phyloP scores from a whole-genome alignment of 2,329 filamentous ascomycete species.

The Penicillium sp. region DNA sequence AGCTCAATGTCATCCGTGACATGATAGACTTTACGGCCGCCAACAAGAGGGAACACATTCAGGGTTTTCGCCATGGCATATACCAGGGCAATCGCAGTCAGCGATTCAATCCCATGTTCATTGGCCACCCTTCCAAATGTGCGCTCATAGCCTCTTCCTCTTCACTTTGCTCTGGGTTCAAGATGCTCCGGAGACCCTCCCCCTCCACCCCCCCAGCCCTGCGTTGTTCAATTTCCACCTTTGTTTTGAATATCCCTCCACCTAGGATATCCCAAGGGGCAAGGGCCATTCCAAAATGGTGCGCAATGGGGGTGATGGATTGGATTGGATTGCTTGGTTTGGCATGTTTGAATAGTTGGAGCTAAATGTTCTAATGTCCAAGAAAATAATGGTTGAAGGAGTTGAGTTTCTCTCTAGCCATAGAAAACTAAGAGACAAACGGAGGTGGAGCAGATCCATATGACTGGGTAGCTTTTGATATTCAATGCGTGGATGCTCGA shows the following conservation, averaged over 20 bases:
- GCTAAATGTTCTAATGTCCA: too few relatives aligned
- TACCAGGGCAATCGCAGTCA: background rate
- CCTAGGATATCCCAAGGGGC: conserved; percentile 65
- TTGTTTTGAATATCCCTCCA: conserved; percentile 54
- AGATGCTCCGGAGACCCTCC: too few relatives aligned
- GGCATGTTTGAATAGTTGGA: too few relatives aligned
- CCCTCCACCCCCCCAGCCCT: too few relatives aligned
- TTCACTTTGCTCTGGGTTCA: background rate
- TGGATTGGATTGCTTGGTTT: too few relatives aligned
- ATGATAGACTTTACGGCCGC: conserved; percentile 58
- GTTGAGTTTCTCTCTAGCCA: too few relatives aligned
- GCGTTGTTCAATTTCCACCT: conserved; percentile 43
- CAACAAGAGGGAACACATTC: conserved; percentile 60
- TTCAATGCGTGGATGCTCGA: too few relatives aligned
- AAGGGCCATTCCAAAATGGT: conserved; percentile 51
- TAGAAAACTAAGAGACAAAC: too few relatives aligned
- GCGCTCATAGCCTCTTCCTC: background rate
- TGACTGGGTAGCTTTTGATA: too few relatives aligned
- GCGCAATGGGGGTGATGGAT: conserved; percentile 48
- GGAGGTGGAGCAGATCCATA: too few relatives aligned
- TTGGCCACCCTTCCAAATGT: background rate
- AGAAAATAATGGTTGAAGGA: too few relatives aligned
- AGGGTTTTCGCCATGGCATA: conserved; percentile 47
- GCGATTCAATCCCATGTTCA: background rate
- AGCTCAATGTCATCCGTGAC: conserved; percentile 60